phyloP scores from a whole-genome alignment of 352 stramenopile genomes.

The Phytophthora pluvialis region DNA sequence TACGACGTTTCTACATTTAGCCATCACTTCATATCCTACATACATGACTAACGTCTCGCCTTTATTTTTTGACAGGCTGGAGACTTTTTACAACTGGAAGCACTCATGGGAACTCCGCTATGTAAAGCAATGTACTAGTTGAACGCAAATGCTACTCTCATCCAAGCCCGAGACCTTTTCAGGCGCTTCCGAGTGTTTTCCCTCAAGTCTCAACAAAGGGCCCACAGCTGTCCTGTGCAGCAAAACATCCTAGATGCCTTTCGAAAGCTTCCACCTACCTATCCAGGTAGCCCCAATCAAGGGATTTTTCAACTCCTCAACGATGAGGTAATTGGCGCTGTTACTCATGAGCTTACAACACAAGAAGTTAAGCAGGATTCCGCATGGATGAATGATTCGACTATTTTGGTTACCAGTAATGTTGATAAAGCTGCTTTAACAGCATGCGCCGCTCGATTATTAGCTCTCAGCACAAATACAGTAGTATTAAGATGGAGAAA shows the following conservation, averaged over 20 bases:
- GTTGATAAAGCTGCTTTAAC: too few species aligned
- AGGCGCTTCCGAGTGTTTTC: neutral
- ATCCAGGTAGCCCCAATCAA: neutral
- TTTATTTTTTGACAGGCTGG: neutral
- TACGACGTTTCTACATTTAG: neutral
- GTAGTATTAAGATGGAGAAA: neutral
- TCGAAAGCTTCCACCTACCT: neutral
- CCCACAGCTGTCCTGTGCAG: neutral
- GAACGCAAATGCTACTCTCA: neutral
- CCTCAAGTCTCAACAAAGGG: neutral
- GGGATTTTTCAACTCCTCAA: neutral
- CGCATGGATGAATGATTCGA: neutral
- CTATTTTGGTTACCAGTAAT: neutral
- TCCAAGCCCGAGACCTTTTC: neutral
- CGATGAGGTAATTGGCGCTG: neutral
- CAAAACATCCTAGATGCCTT: neutral
- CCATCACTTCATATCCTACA: neutral
- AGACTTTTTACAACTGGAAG: conserved; percentile 1
- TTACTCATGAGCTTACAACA: neutral
- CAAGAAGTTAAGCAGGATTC: neutral
- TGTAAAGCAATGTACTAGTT: neutral
- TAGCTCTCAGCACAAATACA: neutral
- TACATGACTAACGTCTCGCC: neutral
- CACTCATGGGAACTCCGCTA: neutral
- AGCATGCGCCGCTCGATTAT: neutral